Evolutionary conservation across 2,329 filamentous ascomycete species (phyloP), one percentile per base, ranked within the genome.

Genomic region (Trichocomaceae sp.): DNA sequence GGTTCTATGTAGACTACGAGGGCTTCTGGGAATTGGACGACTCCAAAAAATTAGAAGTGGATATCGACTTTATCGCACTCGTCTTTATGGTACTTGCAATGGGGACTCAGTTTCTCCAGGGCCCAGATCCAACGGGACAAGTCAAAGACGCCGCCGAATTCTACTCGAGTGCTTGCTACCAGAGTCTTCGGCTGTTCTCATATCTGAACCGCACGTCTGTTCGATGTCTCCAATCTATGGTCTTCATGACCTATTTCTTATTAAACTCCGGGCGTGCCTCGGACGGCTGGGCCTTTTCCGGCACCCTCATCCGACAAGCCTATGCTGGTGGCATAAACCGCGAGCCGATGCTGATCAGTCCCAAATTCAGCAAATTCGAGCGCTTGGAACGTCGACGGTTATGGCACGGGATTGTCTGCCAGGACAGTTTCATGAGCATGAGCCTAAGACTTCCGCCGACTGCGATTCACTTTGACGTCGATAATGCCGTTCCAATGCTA

Each of bases 341-440:
- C 8, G 56, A 57, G 22, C 56, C 56, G 29, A 54, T 47, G 1
- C 44, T 57, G 22, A 52, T 57, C n/a, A 50, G 52, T 12, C n/a
- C 52, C 1, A 26, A 19, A 9, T 55, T 57, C 37, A 57, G 37
- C 26, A 41, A 31, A 12, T 57, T 57, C 9, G 31, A 57, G 19
- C 52, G 49, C 19, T 3, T 52, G 2, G 56, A 57, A 23, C 33
- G 56, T 22, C 49, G 47, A 23, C 48, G 56, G 13, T 47, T 57
- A 2, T 57, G 56, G 56, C 56, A 57, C 15, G 51, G 47, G 0
- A 50, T 57, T 9, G 52, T 57, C 7, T 57, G 56, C 17, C 56
- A 57, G 44, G 56, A 57, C 20, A 57, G 56, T 39, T 57, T 57
- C 31, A 57, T 57, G 56, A 57, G 56, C 15, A 57, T 57, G 56